Base-by-base conservation (phyloP, 1,284 basidiomycete genomes). In the Inonotus hispidus region DNA sequence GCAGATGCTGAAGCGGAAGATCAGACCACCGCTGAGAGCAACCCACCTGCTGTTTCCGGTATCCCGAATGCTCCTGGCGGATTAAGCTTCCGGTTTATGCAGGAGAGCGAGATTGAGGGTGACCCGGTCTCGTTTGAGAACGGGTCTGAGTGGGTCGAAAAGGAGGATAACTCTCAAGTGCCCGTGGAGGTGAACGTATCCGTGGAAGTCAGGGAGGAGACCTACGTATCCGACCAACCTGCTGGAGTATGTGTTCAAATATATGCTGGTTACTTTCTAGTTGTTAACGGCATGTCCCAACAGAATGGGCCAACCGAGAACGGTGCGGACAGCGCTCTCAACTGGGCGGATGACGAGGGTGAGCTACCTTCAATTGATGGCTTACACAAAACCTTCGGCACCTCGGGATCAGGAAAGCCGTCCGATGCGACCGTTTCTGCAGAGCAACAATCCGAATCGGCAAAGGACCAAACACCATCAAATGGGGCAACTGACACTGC, bases 41-140 rank as follows among this genome's bases (percentile, higher is more conserved):
- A 73, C 39, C 61, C 79, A 29, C 70, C 72, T 41, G 67, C 72
- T 56, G 62, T 74, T 35, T 53, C 38, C 3, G 52, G 56, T 10
- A 37, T 53, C 10, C 37, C 58, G 27, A 32, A n/a, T 45, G 38
- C 29, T 16, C 13, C 56, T 27, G 60, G 56, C 21, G 53, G 37
- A 39, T 41, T 53, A 39, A 81, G 81, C 71, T 85, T 90, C 77
- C 82, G 81, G 66, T 92, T 91, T 71, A 86, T 92, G 75, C 83
- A 88, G 71, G 86, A 80, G 59, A 90, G 88, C 68, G 89, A 92
- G 66, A 76, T 91, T 32, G 90, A 85, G 63, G 67, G n/a, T n/a
- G 61, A 61, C 19, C 53, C 75, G 2, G 58, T 77, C 27, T 65
- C 75, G 11, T 78, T 80, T 47, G 82, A 83, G 62, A 74, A 79